Evolutionary conservation across 768 basidiomycete genomes (phyloP).

Genomic region (Dentipellis sp.): DNA sequence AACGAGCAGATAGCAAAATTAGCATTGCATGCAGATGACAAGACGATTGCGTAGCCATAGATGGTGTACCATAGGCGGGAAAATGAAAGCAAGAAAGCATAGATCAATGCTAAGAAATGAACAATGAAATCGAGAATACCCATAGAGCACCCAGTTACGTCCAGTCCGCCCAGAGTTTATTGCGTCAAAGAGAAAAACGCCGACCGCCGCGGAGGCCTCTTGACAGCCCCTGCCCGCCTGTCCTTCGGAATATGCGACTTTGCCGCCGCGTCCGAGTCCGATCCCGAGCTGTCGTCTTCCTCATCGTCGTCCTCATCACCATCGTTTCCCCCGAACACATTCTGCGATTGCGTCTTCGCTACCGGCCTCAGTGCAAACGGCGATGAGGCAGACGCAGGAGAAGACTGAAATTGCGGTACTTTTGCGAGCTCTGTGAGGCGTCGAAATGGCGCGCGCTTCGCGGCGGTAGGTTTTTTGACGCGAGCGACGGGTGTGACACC

Average conservation of each 20-base stretch:
- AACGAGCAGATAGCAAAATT: no score
- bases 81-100: no score
- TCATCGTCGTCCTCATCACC: not conserved
- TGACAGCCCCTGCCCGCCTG: constrained; percentile 8
- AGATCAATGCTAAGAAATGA: no score
- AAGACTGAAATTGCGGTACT: constrained; percentile 4
- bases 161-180: not conserved
- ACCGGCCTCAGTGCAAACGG: not conserved
- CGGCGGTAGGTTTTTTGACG: constrained; percentile 1
- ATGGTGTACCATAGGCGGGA: no score
- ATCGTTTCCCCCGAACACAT: not conserved
- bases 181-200: constrained; percentile 6
- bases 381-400: not conserved
- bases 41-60: no score
- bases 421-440: constrained; percentile 5
- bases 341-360: not conserved
- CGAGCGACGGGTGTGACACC: not conserved
- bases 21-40: no score
- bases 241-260: constrained; percentile 13
- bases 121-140: no score
- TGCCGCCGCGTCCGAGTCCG: constrained; percentile 3
- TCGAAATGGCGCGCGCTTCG: constrained; percentile 1
- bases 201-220: not conserved
- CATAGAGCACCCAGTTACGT: no score
- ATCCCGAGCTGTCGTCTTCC: constrained; percentile 8